Percentiles rank a stretch among this genome's conserved stretches.
Evolutionary conservation across 768 basidiomycete species (phyloP).

Genomic region (Auricularia sp.): DNA sequence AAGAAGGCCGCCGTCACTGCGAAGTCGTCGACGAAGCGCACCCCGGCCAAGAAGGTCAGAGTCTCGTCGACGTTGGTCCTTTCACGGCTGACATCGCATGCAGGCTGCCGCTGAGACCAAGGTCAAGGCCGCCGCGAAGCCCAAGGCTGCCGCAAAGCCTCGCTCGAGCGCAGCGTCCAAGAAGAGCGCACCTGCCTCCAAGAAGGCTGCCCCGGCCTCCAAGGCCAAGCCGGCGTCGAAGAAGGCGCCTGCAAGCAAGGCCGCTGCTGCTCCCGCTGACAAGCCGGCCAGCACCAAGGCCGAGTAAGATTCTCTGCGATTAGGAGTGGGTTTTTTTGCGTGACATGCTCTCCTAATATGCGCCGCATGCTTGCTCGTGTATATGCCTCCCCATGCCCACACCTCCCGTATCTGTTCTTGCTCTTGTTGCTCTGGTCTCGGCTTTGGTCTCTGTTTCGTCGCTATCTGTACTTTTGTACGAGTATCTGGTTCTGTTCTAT

Average conservation of each 20-base stretch:
- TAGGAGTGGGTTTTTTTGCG: neutral
- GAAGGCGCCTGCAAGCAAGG: slow-evolving; percentile 15
- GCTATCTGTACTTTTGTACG: neutral
- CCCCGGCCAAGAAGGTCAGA: neutral
- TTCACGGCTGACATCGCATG: neutral
- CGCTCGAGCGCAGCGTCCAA: neutral
- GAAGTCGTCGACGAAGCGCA: slow-evolving; percentile 1
- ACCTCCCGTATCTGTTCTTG: neutral
- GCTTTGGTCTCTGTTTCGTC: neutral
- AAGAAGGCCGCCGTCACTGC: slow-evolving; percentile 26
- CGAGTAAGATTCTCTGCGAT: neutral
- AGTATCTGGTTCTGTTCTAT: neutral
- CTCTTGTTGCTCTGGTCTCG: neutral
- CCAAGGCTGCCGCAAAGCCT: slow-evolving; percentile 16
- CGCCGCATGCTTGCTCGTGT: neutral
- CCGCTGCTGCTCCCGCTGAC: neutral
- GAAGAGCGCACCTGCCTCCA: neutral
- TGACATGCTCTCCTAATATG: neutral
- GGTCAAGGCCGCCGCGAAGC: slow-evolving; percentile 21
- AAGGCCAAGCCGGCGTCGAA: slow-evolving; percentile 17
- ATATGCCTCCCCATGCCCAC: neutral
- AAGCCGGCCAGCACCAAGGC: neutral
- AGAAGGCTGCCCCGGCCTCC: slow-evolving; percentile 38
- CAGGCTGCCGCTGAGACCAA: slow-evolving; percentile 8
- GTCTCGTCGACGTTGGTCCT: neutral